A percentile compares a stretch with the other conserved stretches of the same genome.
These are phyloP conservation scores for Neopestalotiopsis sp. DNA, from an alignment of 2,329 filamentous ascomycete genomes.

Conservation along the genomic window DNA sequence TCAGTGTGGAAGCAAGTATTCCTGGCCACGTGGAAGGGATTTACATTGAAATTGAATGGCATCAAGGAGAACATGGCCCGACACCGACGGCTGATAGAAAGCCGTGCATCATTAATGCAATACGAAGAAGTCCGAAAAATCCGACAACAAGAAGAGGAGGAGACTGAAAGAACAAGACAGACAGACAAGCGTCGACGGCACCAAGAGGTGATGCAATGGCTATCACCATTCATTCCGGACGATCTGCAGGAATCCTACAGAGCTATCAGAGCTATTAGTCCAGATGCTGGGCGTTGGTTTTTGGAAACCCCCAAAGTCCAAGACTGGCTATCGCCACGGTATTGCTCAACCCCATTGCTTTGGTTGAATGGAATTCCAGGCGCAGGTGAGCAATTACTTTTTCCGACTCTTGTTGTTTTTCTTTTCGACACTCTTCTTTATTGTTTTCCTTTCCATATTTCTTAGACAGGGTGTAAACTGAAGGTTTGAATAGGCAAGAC, in stretches of 20 bases:
- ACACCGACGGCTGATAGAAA: neutral
- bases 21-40: neutral
- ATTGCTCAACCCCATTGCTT: neutral
- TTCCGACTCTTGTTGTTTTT: too few species aligned
- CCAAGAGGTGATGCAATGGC: neutral
- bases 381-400: neutral
- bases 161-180: too few species aligned
- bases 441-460: neutral
- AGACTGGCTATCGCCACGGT: neutral
- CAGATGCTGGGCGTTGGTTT: neutral
- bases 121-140: neutral
- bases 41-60: neutral
- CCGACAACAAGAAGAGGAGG: neutral
- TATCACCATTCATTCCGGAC: neutral
- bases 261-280: neutral
- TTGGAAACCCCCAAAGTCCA: neutral
- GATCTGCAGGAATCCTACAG: neutral
- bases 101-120: neutral
- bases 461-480: neutral
- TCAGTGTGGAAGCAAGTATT: constrained; percentile 11
- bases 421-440: too few species aligned
- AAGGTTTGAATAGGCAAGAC: neutral
- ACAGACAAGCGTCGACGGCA: too few species aligned
- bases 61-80: constrained; percentile 4
- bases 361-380: neutral